Evolutionary conservation across 202 grass and related monocot species (phyloP).

Genomic region (Zizania palustris): DNA sequence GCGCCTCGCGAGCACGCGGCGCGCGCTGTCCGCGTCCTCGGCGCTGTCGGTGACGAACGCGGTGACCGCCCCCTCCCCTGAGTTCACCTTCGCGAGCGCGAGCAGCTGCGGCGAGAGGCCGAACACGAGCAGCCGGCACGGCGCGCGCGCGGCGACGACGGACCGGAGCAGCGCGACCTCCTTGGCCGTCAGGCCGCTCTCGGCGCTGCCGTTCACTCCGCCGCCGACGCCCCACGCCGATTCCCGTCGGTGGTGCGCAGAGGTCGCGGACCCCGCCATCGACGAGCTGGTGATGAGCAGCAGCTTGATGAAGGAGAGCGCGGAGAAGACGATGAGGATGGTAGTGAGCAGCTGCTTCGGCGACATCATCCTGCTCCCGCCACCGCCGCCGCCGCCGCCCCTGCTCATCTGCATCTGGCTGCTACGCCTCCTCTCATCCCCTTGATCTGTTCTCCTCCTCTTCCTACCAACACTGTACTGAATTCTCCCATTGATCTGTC

Average conservation of each 20-base stretch:
- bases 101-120: constrained; percentile 54
- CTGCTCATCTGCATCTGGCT: not conserved
- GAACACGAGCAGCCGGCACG: constrained; percentile 51
- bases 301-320: constrained; percentile 53
- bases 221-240: constrained; percentile 28
- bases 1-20: constrained; percentile 8
- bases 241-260: not conserved
- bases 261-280: not conserved
- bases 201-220: constrained; percentile 1
- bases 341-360: constrained; percentile 47
- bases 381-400: not conserved
- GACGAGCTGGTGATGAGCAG: constrained; percentile 37
- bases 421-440: not conserved
- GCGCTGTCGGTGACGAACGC: constrained; percentile 50
- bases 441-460: not conserved
- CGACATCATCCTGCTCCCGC: constrained; percentile 25
- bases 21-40: constrained; percentile 47
- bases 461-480: not conserved
- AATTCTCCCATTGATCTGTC: not conserved
- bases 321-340: constrained; percentile 50
- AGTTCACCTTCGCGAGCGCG: constrained; percentile 41
- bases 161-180: constrained; percentile 45
- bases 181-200: constrained; percentile 27
- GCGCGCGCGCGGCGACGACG: constrained; percentile 45
- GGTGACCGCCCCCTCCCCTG: constrained; percentile 24